Base-by-base conservation (phyloP, 202 grass and related monocot species). In the Panicum virgatum region DNA sequence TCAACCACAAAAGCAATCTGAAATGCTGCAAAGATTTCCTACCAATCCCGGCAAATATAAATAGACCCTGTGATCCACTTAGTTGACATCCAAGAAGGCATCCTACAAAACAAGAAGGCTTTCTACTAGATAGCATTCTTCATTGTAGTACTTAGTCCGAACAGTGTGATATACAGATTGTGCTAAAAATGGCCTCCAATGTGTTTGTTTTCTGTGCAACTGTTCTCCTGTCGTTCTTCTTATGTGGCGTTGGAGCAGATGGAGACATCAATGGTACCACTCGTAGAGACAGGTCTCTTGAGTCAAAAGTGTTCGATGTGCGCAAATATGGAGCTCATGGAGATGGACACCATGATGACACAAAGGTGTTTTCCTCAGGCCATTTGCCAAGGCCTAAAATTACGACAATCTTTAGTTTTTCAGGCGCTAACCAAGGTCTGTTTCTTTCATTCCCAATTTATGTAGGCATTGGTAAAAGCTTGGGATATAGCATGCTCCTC, bases 401-500 rank as follows among this genome's bases (percentile, higher is more conserved):
- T n/a, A n/a, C n/a, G n/a, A n/a, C n/a, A n/a, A n/a, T n/a, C n/a
- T n/a, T n/a, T n/a, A n/a, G n/a, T n/a, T n/a, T n/a, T n/a, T n/a
- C n/a, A n/a, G n/a, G n/a, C n/a, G n/a, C n/a, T n/a, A n/a, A n/a
- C n/a, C n/a, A n/a, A n/a, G n/a, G n/a, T n/a, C n/a, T n/a, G n/a
- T n/a, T n/a, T n/a, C n/a, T n/a, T n/a, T n/a, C n/a, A n/a, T n/a
- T n/a, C n/a, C n/a, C n/a, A n/a, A n/a, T n/a, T n/a, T n/a, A n/a
- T n/a, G n/a, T n/a, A 84, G 62, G 77, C 90, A 79, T 82, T 93
- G 62, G 59, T 16, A 67, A 7, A 61, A 50, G 66, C 77, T 9
- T 93, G 90, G 87, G 12, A 9, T 20, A 51, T 26, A 38, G 83
- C 76, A 42, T 93, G 91, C 75, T 85, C 84, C 42, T 85, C 88